Conservation (phyloP, 2,329 filamentous ascomycete species). For the Taxawa tesnikishii region DNA sequence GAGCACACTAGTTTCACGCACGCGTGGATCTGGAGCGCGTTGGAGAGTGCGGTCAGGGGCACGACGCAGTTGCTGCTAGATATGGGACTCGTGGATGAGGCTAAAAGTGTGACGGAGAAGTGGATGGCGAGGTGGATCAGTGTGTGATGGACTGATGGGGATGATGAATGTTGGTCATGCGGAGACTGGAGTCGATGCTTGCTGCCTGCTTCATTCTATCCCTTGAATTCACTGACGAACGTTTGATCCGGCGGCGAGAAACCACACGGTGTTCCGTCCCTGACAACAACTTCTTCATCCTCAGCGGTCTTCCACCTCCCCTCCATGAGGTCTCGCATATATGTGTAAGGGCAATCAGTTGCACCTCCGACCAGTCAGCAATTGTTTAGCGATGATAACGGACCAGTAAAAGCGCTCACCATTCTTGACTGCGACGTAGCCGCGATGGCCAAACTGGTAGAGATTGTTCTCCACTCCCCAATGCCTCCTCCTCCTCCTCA, state of each 20-base stretch:
- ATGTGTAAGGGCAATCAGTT: conserved; percentile 15
- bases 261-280: conserved; percentile 13
- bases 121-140: conserved; percentile 60
- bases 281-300: conserved; percentile 13
- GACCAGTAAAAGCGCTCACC: no score
- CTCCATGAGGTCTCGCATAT: conserved; percentile 13
- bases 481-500: conserved; percentile 10
- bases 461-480: conserved; percentile 17
- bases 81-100: conserved; percentile 57
- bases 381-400: no score
- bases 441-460: conserved; percentile 15
- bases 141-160: no score
- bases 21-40: conserved; percentile 55
- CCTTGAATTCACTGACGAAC: background rate
- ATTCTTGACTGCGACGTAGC: conserved; percentile 13
- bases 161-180: no score
- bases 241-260: conserved; percentile 9
- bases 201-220: no score
- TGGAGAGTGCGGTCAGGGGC: conserved; percentile 56
- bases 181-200: no score
- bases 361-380: no score
- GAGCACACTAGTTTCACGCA: conserved; percentile 45
- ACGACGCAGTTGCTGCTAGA: conserved; percentile 51
- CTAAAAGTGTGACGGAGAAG: conserved; percentile 48
- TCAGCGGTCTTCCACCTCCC: conserved; percentile 13